Base-by-base conservation (phyloP, 805 yeast genomes). In the Ogataea methylovora region DNA sequence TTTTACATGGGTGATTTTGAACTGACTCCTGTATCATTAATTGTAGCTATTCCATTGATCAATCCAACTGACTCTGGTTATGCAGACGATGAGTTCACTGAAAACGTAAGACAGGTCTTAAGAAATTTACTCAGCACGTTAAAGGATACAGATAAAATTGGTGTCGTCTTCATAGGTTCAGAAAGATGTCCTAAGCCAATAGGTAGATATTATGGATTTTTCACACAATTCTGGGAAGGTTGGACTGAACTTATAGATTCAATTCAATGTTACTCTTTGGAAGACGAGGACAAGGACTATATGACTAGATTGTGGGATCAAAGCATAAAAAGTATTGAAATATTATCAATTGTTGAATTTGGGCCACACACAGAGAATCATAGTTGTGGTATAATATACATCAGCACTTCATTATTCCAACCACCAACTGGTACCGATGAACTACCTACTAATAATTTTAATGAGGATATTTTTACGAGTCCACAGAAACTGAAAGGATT, bases 191-290 rank as follows among this genome's bases (percentile, higher is more conserved):
- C 36, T 11, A 29, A 39, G 3, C 27, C 26, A 2, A 18, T 55
- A 15, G 61, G 61, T 7, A 46, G 47, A 35, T 56, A 55, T 41
- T 56, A 56, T 36, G 60, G 61, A 1, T 51, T 56, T 32, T 44
- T 35, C 17, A 22, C 45, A 5, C 40, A 39, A n/a, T 21, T 29
- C 8, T 56, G 61, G 61, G 46, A 40, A 14, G 59, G 54, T 0
- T 56, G 61, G 61, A 13, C 36, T 4, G 27, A 34, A 5, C 22
- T 55, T 4, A 30, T 56, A 5, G 42, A 43, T 11, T 34, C 40
- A 8, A 46, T 56, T 11, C 30, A 45, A 22, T 48, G 50, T 34
- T 40, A 46, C 25, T 36, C 45, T 8, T 29, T 20, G 7, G 49
- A 37, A 4, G 31, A 34, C 7, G 40, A 40, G n/a, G 45, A 43